Evolutionary conservation across 176 grass and related monocot genomes (phyloP).

Genomic region (Areca catechu): DNA sequence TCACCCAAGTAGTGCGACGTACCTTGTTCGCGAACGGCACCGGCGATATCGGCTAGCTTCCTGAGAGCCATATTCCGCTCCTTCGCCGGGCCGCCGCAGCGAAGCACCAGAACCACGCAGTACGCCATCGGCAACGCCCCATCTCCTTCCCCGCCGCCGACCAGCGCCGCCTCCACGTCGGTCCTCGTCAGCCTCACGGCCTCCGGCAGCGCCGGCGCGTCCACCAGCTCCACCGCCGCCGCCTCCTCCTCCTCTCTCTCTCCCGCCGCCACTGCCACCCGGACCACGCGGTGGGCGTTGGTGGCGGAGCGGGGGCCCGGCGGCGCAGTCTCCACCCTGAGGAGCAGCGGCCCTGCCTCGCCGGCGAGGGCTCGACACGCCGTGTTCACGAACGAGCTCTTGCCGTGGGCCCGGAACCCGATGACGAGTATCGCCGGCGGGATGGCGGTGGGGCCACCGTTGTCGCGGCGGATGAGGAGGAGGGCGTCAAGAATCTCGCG

Average conservation of each 20-base stretch:
- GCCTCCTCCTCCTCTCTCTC: conserved; percentile 14
- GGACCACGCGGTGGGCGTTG: conserved; percentile 27
- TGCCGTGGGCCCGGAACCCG: conserved; percentile 61
- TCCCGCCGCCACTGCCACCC: conserved; percentile 27
- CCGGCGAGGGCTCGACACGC: conserved; percentile 71
- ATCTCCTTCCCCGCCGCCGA: not conserved
- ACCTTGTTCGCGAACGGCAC: conserved; percentile 52
- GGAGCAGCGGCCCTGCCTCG: conserved; percentile 69
- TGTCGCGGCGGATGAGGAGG: too few species aligned
- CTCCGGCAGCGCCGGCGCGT: conserved; percentile 47
- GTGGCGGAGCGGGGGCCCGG: conserved; percentile 34
- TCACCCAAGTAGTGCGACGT: not conserved
- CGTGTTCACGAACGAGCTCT: conserved; percentile 90
- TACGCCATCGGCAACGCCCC: conserved; percentile 14
- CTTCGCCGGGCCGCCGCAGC: conserved; percentile 50
- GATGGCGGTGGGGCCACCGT: conserved; percentile 3
- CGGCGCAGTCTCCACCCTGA: conserved; percentile 65
- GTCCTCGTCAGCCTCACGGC: conserved; percentile 22
- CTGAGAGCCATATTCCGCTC: conserved; percentile 40
- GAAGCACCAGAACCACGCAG: conserved; percentile 72
- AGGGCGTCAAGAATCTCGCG: conserved; percentile 10
- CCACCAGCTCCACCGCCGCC: conserved; percentile 46
- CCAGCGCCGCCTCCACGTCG: conserved; percentile 33
- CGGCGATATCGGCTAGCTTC: conserved; percentile 43
- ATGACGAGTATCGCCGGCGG: conserved; percentile 51